Evolutionary conservation across 805 yeast genomes (phyloP).

Genomic region (Metschnikowia reukaufii): DNA sequence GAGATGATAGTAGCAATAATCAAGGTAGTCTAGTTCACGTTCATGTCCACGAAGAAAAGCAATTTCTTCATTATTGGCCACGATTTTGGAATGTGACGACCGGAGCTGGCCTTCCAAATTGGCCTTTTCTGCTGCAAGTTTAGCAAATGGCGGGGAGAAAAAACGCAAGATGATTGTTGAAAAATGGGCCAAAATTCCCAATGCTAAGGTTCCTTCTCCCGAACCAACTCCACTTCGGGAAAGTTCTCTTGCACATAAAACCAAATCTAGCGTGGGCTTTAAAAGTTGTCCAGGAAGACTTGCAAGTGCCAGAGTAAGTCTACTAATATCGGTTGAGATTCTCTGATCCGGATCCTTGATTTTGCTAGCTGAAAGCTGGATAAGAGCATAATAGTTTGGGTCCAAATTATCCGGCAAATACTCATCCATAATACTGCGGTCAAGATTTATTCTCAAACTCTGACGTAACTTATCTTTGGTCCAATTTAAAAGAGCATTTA

Average conservation of each 20-base stretch:
- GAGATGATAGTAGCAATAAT: conserved; percentile 75
- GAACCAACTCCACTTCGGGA: conserved; percentile 63
- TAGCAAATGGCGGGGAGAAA: conserved; percentile 89
- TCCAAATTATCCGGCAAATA: conserved; percentile 70
- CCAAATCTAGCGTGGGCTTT: conserved; percentile 78
- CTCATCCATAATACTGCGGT: conserved; percentile 60
- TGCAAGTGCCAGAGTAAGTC: conserved; percentile 70
- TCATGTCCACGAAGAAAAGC: conserved; percentile 81
- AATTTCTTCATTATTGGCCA: conserved; percentile 78
- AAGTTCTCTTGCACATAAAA: conserved; percentile 77
- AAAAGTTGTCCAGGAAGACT: conserved; percentile 78
- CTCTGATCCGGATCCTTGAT: conserved; percentile 80
- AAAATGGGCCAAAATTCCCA: conserved; percentile 77
- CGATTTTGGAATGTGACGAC: conserved; percentile 77
- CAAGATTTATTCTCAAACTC: conserved; percentile 61
- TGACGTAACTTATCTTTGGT: conserved; percentile 58
- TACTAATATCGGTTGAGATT: conserved; percentile 74
- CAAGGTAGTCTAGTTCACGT: conserved; percentile 74
- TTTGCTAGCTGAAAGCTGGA: conserved; percentile 52
- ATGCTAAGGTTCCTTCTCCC: conserved; percentile 74
- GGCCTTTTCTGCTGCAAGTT: conserved; percentile 71
- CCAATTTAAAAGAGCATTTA: conserved; percentile 68
- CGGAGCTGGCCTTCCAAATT: conserved; percentile 83
- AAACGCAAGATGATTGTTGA: conserved; percentile 72
- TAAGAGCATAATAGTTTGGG: conserved; percentile 72